Evolutionary conservation across 768 basidiomycete species (phyloP).

Genomic region (Russula compacta): DNA sequence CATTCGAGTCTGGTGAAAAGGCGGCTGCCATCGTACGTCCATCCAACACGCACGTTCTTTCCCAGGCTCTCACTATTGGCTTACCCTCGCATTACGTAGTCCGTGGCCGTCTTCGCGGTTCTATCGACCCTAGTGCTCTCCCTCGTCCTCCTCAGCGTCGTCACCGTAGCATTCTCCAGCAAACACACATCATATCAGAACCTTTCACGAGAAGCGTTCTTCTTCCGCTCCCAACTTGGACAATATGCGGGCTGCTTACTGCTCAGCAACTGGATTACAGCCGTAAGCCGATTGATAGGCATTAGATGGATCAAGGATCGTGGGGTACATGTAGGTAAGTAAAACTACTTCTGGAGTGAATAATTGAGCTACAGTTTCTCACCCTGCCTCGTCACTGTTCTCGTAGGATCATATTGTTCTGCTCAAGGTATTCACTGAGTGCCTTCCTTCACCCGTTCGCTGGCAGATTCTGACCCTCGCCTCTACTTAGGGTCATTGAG

Average conservation of each 20-base stretch:
- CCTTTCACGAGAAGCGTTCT: constrained; percentile 38
- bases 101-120: constrained; percentile 4
- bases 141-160: constrained; percentile 7
- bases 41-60: neutral
- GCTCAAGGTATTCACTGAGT: constrained; percentile 43
- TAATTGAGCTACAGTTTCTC: constrained; percentile 19
- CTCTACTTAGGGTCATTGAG: constrained; percentile 39
- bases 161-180: constrained; percentile 22
- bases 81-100: neutral
- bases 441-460: neutral
- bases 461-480: neutral
- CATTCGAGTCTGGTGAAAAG: neutral
- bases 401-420: constrained; percentile 31
- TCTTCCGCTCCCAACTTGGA: constrained; percentile 66
- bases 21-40: neutral
- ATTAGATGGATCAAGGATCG: constrained; percentile 39
- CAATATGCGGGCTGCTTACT: constrained; percentile 58
- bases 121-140: constrained; percentile 15
- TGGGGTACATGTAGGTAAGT: constrained; percentile 42
- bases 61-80: neutral
- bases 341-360: neutral
- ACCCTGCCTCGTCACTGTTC: neutral
- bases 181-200: constrained; percentile 20
- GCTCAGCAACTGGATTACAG: constrained; percentile 46
- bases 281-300: constrained; percentile 45